phyloP scores from a whole-genome alignment of 2,329 filamentous ascomycete genomes.

The Passalora sequoiae region DNA sequence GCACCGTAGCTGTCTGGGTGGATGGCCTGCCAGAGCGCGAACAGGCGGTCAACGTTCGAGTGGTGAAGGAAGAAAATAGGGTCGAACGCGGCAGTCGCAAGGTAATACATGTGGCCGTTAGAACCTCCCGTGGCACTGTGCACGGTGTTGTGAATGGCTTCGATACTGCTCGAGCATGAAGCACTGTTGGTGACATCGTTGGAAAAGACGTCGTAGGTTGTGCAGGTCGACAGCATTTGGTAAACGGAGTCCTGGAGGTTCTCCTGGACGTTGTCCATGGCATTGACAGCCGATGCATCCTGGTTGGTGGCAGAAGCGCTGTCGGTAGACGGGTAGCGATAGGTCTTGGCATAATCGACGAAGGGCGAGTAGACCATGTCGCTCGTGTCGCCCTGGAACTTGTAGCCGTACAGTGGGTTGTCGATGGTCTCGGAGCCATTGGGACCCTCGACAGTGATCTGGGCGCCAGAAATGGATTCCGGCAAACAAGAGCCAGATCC shows the following conservation, averaged over 20 bases:
- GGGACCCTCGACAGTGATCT: slow-evolving; percentile 27
- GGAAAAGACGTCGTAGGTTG: slow-evolving; percentile 29
- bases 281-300: slow-evolving; percentile 14
- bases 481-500: slow-evolving; percentile 23
- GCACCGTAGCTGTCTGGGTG: slow-evolving; percentile 63
- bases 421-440: slow-evolving; percentile 25
- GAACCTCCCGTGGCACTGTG: slow-evolving; percentile 31
- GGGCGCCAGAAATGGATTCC: slow-evolving; percentile 18
- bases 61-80: slow-evolving; percentile 79
- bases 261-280: slow-evolving; percentile 28
- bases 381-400: slow-evolving; percentile 22
- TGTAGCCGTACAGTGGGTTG: slow-evolving; percentile 29
- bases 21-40: slow-evolving; percentile 72
- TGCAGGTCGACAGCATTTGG: slow-evolving; percentile 30
- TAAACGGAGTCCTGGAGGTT: slow-evolving; percentile 32
- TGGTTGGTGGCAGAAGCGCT: slow-evolving; percentile 21
- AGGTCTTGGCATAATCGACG: slow-evolving; percentile 26
- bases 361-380: slow-evolving; percentile 29
- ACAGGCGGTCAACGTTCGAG: slow-evolving; percentile 65
- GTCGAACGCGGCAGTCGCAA: slow-evolving; percentile 68
- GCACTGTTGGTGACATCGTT: slow-evolving; percentile 26
- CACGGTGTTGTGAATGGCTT: slow-evolving; percentile 35
- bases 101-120: slow-evolving; percentile 63
- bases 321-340: slow-evolving; percentile 31
- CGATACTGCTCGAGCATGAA: slow-evolving; percentile 30